Base-by-base conservation (phyloP, 2,329 filamentous ascomycete species). In the Neoascochyta sp. region DNA sequence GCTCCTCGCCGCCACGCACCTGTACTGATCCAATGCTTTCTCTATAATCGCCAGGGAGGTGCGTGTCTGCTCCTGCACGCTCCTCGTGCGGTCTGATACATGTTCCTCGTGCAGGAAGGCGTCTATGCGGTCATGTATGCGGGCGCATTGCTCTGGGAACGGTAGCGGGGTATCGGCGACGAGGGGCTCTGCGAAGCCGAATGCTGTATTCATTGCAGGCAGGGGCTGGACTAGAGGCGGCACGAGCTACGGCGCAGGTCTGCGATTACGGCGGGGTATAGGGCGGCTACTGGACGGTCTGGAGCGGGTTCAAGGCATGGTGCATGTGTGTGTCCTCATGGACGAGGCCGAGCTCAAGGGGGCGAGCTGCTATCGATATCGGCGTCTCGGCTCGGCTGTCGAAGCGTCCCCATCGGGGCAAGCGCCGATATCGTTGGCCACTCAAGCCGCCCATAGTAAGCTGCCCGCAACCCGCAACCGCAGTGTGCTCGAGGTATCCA, bases 11-110 rank as follows among this genome's bases (percentile, higher is more conserved):
- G 20, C 31, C 19, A 64, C 77, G 36, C 67, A 92, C 81, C 75
- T 75, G 63, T 95, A 96, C 55, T 73, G 74, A 41, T 76, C 65
- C 54, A 95, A 69, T 9, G 89, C 86, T 50, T 86, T 76, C 39
- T 78, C 75, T 35, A 95, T 79, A 13, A 95, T 80, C 13, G 65
- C 72, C 52, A 94, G 71, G 14, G 87, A 82, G 30, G 77, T 69
- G 39, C 78, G 75, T 24, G 85, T 83, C 68, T 92, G 88, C 34
- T 68, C 65, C 65, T 95, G 89, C 16, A 88, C 78, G 32, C 70
- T 70, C 47, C 66, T 69, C 35, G 89, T 64, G 24, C 76, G 62
- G 31, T 76, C 67, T 12, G 75, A 73, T 3, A 71, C 67, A 36
- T 76, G 68, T 17, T 76, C 63, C 43, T 79, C 71, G 25, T 68